Evolutionary conservation across 179 eudicot genomes (phyloP).

Genomic region (Silene coronaria): DNA sequence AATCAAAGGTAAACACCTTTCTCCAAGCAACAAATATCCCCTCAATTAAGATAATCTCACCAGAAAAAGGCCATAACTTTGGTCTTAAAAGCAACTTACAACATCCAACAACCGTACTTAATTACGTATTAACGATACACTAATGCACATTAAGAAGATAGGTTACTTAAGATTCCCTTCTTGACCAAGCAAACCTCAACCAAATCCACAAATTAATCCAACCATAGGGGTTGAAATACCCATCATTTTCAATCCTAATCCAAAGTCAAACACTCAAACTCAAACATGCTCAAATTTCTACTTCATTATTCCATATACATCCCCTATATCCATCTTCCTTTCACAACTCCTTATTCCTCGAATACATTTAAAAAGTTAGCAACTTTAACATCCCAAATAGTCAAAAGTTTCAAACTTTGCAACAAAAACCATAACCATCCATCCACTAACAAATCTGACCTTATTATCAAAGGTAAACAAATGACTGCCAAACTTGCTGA

Average conservation of each 20-base stretch:
- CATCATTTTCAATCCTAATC: slow-evolving; percentile 15
- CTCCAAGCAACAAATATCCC: slow-evolving; percentile 21
- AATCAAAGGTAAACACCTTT: slow-evolving; percentile 12
- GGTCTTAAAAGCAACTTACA: slow-evolving; percentile 23
- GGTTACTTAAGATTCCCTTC: slow-evolving; percentile 22
- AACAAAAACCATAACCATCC: background rate
- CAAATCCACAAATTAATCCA: slow-evolving; percentile 8
- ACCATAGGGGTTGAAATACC: slow-evolving; percentile 15
- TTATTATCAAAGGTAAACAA: too few relatives aligned
- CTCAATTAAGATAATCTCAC: slow-evolving; percentile 12
- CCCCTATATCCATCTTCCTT: slow-evolving; percentile 20
- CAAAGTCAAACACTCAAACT: slow-evolving; percentile 26
- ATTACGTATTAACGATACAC: slow-evolving; percentile 1
- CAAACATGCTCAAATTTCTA: slow-evolving; percentile 16
- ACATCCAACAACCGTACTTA: slow-evolving; percentile 18
- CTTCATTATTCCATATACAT: slow-evolving; percentile 10
- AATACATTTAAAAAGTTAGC: background rate
- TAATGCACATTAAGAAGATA: slow-evolving; percentile 5
- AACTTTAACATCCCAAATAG: background rate
- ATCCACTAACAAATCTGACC: background rate
- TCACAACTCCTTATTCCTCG: slow-evolving; percentile 17
- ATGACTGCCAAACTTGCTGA: background rate
- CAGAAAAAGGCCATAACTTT: slow-evolving; percentile 25
- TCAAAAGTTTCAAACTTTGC: background rate
- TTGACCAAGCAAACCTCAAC: slow-evolving; percentile 14